A percentile compares a stretch with the other conserved stretches of the same genome.
Evolutionary conservation across 805 yeast species (phyloP).

Genomic region (Wickerhamomyces alni): DNA sequence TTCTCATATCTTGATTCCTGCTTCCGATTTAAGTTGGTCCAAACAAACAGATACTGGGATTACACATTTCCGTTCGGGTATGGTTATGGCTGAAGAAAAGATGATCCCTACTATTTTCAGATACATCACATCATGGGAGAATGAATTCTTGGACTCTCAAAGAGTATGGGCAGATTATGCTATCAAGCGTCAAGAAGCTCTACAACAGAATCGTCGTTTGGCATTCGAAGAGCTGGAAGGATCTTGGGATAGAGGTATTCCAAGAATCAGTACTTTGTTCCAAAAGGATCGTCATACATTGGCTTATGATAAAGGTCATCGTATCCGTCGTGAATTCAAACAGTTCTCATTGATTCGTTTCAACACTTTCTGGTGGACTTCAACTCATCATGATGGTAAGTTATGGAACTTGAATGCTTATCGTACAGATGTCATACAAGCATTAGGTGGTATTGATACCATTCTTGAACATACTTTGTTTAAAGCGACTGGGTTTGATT

Average conservation of each 20-base stretch:
- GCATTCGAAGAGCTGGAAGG: slow-evolving; percentile 92
- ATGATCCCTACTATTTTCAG: slow-evolving; percentile 90
- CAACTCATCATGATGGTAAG: slow-evolving; percentile 88
- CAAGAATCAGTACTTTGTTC: slow-evolving; percentile 90
- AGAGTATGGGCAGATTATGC: slow-evolving; percentile 98
- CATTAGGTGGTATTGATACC: slow-evolving; percentile 95
- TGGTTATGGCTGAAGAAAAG: slow-evolving; percentile 75
- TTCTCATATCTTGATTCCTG: slow-evolving; percentile 90
- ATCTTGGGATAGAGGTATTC: slow-evolving; percentile 95
- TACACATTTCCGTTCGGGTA: slow-evolving; percentile 90
- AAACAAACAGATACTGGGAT: slow-evolving; percentile 91
- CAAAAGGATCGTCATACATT: slow-evolving; percentile 93
- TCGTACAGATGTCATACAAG: slow-evolving; percentile 93
- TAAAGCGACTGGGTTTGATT: slow-evolving; percentile 94
- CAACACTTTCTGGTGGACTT: slow-evolving; percentile 97
- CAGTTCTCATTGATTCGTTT: slow-evolving; percentile 64
- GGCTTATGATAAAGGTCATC: slow-evolving; percentile 91
- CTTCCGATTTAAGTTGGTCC: slow-evolving; percentile 88
- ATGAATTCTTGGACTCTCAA: slow-evolving; percentile 89
- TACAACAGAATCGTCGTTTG: slow-evolving; percentile 75
- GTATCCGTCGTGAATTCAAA: slow-evolving; percentile 74
- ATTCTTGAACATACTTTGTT: slow-evolving; percentile 91
- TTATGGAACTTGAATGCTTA: slow-evolving; percentile 91
- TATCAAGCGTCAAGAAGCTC: slow-evolving; percentile 79
- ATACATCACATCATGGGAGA: slow-evolving; percentile 93